Conservation (phyloP, 2,329 filamentous ascomycete species). For the Colletotrichum musicola region DNA sequence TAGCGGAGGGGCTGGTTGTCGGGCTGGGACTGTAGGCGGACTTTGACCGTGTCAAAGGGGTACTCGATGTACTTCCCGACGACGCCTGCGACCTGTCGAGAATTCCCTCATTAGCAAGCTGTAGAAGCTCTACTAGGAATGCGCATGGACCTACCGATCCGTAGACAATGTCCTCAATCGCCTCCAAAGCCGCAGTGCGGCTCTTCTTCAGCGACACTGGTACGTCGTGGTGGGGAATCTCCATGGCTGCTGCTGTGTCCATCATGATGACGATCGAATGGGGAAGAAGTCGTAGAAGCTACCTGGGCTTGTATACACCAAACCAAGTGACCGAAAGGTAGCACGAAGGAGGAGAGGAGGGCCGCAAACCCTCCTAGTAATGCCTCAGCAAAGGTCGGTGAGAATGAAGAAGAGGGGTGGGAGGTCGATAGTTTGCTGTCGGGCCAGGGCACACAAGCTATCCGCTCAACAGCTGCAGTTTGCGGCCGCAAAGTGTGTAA, state of each 20-base stretch:
- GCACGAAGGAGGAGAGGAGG: not conserved
- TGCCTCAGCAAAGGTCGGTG: conserved; percentile 25
- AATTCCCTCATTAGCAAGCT: conserved; percentile 17
- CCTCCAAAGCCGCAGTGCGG: conserved; percentile 67
- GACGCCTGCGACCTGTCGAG: conserved; percentile 78
- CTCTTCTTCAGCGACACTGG: conserved; percentile 36
- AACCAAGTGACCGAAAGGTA: conserved; percentile 1
- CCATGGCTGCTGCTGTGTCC: conserved; percentile 37
- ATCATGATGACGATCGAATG: conserved; percentile 21
- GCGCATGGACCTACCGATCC: conserved; percentile 75
- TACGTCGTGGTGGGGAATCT: conserved; percentile 37
- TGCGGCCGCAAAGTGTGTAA: conserved; percentile 24
- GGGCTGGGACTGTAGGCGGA: conserved; percentile 95
- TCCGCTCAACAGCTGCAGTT: not conserved
- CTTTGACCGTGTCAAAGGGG: conserved; percentile 98
- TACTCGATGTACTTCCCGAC: conserved; percentile 98
- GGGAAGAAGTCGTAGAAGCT: not conserved
- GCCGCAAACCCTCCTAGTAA: conserved; percentile 4
- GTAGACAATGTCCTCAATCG: conserved; percentile 87
- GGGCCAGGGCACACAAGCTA: conserved; percentile 7
- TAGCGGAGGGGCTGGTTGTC: conserved; percentile 86
- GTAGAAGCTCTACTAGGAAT: not conserved
- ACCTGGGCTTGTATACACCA: conserved; percentile 13
- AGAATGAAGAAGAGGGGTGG: not conserved
- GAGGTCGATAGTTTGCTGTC: conserved; percentile 5